phyloP scores from a whole-genome alignment of 2,329 filamentous ascomycete species.

The Madurella fahalii region DNA sequence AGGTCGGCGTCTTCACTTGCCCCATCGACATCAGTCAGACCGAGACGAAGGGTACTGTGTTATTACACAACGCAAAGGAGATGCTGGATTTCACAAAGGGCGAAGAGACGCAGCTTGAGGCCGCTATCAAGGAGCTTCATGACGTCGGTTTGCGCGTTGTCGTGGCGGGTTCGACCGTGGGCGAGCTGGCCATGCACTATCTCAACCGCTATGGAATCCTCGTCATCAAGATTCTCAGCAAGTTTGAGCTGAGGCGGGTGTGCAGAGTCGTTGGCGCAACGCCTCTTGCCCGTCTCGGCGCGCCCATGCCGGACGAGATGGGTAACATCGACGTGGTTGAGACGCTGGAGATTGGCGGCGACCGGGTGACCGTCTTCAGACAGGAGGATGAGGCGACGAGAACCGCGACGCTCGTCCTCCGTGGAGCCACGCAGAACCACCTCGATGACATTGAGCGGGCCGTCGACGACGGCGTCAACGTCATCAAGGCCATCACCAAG shows the following conservation, averaged over 20 bases:
- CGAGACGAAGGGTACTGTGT: slow-evolving; percentile 96
- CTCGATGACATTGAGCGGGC: slow-evolving; percentile 95
- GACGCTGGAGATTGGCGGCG: slow-evolving; percentile 94
- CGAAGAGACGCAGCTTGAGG: slow-evolving; percentile 88
- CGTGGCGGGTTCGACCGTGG: slow-evolving; percentile 87
- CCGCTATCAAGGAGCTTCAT: slow-evolving; percentile 88
- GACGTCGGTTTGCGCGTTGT: slow-evolving; percentile 91
- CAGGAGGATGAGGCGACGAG: slow-evolving; percentile 91
- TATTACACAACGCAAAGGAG: slow-evolving; percentile 95
- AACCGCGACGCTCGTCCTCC: slow-evolving; percentile 89
- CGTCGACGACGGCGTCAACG: slow-evolving; percentile 96
- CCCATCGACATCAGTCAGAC: slow-evolving; percentile 94
- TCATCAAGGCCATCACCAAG: slow-evolving; percentile 95
- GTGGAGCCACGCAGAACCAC: slow-evolving; percentile 96
- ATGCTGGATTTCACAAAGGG: slow-evolving; percentile 99
- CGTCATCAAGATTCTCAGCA: slow-evolving; percentile 93
- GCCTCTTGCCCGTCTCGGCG: slow-evolving; percentile 89
- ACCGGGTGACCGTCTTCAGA: slow-evolving; percentile 96
- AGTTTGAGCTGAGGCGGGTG: slow-evolving; percentile 91
- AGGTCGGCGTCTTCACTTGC: slow-evolving; percentile 95
- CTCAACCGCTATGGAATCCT: slow-evolving; percentile 96
- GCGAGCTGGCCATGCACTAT: slow-evolving; percentile 94
- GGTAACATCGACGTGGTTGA: slow-evolving; percentile 91
- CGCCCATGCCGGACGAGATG: slow-evolving; percentile 99
- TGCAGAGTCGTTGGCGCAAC: slow-evolving; percentile 96